phyloP scores from a whole-genome alignment of 345 rosid species.

The Hibiscus mutabilis region DNA sequence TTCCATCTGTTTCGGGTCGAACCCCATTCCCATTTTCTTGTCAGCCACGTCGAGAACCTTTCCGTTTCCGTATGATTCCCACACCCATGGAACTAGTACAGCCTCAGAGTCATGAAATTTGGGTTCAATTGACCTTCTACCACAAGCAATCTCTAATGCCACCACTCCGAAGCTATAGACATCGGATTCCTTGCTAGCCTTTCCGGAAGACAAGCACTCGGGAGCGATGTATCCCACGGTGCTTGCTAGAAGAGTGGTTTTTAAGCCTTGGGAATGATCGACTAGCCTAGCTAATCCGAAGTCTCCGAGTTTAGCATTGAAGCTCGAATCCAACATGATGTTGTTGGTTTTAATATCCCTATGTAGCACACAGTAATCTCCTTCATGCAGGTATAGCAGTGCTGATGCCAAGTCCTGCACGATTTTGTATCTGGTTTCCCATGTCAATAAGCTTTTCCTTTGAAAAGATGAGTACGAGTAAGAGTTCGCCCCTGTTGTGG shows the following conservation, averaged over 20 bases:
- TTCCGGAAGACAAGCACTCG: conserved; percentile 1
- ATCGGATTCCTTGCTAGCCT: conserved; percentile 17
- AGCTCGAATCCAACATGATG: conserved; percentile 22
- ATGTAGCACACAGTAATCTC: conserved; percentile 24
- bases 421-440: conserved; percentile 17
- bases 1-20: conserved; percentile 11
- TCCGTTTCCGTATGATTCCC: neutral
- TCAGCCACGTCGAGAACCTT: conserved; percentile 8
- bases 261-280: conserved; percentile 11
- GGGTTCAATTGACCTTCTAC: conserved; percentile 16
- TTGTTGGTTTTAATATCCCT: conserved; percentile 30
- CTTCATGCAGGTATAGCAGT: conserved; percentile 22
- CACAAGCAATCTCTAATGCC: conserved; percentile 23
- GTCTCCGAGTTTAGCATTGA: conserved; percentile 34
- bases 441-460: conserved; percentile 12
- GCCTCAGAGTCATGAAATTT: neutral
- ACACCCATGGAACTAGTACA: conserved; percentile 2
- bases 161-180: conserved; percentile 21
- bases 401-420: conserved; percentile 25
- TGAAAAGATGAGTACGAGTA: conserved; percentile 32
- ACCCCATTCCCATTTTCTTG: neutral
- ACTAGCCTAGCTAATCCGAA: conserved; percentile 31
- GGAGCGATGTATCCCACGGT: conserved; percentile 23
- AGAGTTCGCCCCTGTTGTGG: conserved; percentile 27
- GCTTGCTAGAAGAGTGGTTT: conserved; percentile 8